Conservation (phyloP, 192 early-diverging fungal genomes). For the Mortierella alpina region DNA sequence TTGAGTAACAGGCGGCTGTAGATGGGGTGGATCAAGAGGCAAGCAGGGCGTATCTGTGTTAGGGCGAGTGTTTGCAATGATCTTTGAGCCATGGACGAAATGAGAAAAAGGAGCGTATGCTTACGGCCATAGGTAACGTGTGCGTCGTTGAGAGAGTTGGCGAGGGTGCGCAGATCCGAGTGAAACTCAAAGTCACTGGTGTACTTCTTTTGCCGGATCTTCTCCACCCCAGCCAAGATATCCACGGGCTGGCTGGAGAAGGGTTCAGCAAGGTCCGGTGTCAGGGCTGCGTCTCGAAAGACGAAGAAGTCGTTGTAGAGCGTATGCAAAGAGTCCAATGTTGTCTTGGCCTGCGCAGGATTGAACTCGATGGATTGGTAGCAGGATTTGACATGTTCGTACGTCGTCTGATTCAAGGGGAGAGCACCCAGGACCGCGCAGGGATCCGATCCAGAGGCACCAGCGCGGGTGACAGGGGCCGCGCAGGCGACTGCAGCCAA, state of each 20-base stretch:
- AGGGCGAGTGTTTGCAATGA: not conserved
- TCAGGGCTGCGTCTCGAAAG: slow-evolving; percentile 20
- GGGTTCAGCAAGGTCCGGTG: not conserved
- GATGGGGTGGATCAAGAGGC: not conserved
- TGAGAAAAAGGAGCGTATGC: not conserved
- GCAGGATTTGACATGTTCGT: slow-evolving; percentile 10
- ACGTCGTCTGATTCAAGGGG: not conserved
- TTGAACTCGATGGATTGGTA: slow-evolving; percentile 22
- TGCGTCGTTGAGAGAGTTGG: slow-evolving; percentile 12
- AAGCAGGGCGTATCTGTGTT: not conserved
- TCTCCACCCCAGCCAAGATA: not conserved
- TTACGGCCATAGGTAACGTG: slow-evolving; percentile 23
- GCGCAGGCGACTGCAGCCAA: no score
- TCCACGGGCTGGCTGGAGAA: slow-evolving; percentile 19
- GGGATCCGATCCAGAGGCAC: slow-evolving; percentile 1
- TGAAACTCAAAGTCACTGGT: slow-evolving; percentile 23
- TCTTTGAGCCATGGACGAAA: not conserved
- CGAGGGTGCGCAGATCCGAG: not conserved
- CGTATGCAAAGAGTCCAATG: slow-evolving; percentile 12
- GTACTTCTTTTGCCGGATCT: slow-evolving; percentile 12
- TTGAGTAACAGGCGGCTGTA: slow-evolving; percentile 8
- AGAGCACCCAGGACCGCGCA: slow-evolving; percentile 7
- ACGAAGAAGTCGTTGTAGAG: slow-evolving; percentile 24
- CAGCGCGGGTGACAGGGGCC: not conserved
- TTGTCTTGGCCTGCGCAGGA: not conserved